Evolutionary conservation across 2,329 filamentous ascomycete species (phyloP).

Genomic region (Biscogniauxia mediterranea): DNA sequence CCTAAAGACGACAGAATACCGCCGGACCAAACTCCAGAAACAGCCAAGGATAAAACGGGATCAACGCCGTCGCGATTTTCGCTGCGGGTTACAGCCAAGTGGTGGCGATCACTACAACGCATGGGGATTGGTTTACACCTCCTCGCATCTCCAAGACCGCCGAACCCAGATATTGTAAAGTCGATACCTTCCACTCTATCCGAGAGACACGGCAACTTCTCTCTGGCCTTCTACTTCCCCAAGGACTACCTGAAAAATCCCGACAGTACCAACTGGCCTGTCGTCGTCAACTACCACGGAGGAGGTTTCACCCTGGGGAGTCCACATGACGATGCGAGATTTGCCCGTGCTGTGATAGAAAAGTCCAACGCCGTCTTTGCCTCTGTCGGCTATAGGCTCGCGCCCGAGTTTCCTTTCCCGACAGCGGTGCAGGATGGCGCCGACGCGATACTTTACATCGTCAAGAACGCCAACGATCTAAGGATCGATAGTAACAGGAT

Average conservation of each 20-base stretch:
- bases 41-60: slow-evolving; percentile 26
- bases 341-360: slow-evolving; percentile 52
- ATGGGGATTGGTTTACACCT: slow-evolving; percentile 69
- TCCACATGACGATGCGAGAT: slow-evolving; percentile 62
- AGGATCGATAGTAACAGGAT: slow-evolving; percentile 56
- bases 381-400: slow-evolving; percentile 66
- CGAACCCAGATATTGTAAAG: slow-evolving; percentile 57
- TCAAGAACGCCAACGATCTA: slow-evolving; percentile 54
- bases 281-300: slow-evolving; percentile 65
- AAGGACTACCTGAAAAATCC: slow-evolving; percentile 33
- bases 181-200: slow-evolving; percentile 48
- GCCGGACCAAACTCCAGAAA: slow-evolving; percentile 17
- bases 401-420: slow-evolving; percentile 63
- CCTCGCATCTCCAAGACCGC: slow-evolving; percentile 58
- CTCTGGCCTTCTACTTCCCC: slow-evolving; percentile 44
- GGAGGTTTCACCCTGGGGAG: slow-evolving; percentile 65
- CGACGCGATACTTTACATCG: slow-evolving; percentile 62
- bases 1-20: slow-evolving; percentile 11
- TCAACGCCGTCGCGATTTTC: slow-evolving; percentile 51
- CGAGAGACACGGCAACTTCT: slow-evolving; percentile 33
- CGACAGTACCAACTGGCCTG: slow-evolving; percentile 40
- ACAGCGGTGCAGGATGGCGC: slow-evolving; percentile 64
- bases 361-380: slow-evolving; percentile 58
- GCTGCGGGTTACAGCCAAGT: slow-evolving; percentile 60
- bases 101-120: slow-evolving; percentile 67